A percentile compares a stretch with the other conserved stretches of the same genome.
These are phyloP conservation scores for Alternaria tenuissima DNA, from an alignment of 2,329 filamentous ascomycete genomes.

Conservation along the genomic window DNA sequence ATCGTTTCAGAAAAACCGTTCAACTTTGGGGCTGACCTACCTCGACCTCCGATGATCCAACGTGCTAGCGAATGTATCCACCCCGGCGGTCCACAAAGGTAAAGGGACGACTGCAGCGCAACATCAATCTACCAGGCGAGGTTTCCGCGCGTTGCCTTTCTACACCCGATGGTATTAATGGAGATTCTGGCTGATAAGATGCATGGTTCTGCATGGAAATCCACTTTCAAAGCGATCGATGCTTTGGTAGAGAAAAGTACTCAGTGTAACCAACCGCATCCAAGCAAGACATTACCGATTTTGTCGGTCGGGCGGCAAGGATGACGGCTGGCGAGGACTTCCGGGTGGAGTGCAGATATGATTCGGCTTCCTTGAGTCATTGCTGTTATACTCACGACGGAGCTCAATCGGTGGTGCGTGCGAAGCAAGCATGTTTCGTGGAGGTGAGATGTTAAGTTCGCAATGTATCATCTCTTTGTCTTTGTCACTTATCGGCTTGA, in stretches of 20 bases:
- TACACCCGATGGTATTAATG: too few species aligned
- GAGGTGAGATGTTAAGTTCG: accelerated
- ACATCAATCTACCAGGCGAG: too few species aligned
- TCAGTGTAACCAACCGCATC: conserved; percentile 68
- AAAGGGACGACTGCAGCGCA: too few species aligned
- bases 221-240: conserved; percentile 51
- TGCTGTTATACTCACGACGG: neutral
- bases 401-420: neutral
- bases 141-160: too few species aligned
- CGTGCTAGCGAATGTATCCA: too few species aligned
- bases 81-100: too few species aligned
- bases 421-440: accelerated
- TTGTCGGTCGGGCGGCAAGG: conserved; percentile 37
- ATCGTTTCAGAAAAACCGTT: too few species aligned
- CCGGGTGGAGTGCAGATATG: conserved; percentile 55
- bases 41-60: too few species aligned
- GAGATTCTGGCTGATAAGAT: conserved; percentile 53
- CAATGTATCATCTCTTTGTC: neutral
- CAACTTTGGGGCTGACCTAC: too few species aligned
- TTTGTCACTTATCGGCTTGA: neutral
- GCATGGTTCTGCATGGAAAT: conserved; percentile 69
- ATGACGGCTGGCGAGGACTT: conserved; percentile 59
- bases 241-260: conserved; percentile 34
- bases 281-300: conserved; percentile 60
- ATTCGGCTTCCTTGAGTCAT: conserved; percentile 7